Evolutionary conservation across 768 basidiomycete species (phyloP).

Genomic region (Lentinula raphanica): DNA sequence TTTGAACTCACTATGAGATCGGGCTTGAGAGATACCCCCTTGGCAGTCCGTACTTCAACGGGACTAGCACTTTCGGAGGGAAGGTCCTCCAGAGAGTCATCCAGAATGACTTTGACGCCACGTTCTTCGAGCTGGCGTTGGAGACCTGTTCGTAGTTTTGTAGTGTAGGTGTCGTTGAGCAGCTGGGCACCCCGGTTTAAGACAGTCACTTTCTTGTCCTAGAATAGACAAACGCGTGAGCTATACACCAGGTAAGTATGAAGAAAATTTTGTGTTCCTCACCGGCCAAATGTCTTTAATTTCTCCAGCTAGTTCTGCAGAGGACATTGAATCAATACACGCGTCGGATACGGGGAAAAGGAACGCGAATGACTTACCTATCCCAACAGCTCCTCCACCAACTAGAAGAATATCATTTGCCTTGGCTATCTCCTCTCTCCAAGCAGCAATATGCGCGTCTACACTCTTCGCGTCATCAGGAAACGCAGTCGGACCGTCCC

Average conservation of each 20-base stretch:
- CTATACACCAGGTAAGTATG: too few species aligned
- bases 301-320: conserved; percentile 21
- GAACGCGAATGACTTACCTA: conserved; percentile 27
- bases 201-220: conserved; percentile 29
- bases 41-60: conserved; percentile 36
- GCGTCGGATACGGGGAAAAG: conserved; percentile 8
- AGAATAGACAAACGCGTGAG: too few species aligned
- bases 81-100: conserved; percentile 34
- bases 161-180: conserved; percentile 38
- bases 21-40: conserved; percentile 28
- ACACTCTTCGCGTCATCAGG: conserved; percentile 33
- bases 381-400: conserved; percentile 54
- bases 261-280: conserved; percentile 11
- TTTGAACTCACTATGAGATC: conserved; percentile 39
- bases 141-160: conserved; percentile 34
- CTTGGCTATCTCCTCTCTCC: conserved; percentile 28
- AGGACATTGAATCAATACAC: background rate
- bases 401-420: conserved; percentile 44
- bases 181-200: conserved; percentile 38
- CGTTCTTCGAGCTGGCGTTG: conserved; percentile 26
- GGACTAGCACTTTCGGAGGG: conserved; percentile 27
- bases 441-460: conserved; percentile 20
- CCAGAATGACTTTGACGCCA: conserved; percentile 30
- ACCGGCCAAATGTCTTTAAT: conserved; percentile 18
- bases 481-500: conserved; percentile 46